A percentile compares a stretch with the other conserved stretches of the same genome.
phyloP scores from a whole-genome alignment of 257 asterid species.

The Nicotiana otophora region DNA sequence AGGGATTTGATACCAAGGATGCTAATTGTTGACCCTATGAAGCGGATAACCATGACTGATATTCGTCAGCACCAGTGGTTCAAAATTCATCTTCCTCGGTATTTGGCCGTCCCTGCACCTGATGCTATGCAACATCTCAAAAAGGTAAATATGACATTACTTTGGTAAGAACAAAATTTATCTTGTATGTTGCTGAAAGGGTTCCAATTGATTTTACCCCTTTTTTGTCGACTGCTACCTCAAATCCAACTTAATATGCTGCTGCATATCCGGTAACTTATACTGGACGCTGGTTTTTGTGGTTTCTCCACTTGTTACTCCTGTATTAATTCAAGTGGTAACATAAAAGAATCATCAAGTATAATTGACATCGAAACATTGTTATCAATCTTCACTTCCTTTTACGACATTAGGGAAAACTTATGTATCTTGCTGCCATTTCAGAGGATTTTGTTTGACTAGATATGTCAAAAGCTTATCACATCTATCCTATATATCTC shows the following conservation, averaged over 20 bases:
- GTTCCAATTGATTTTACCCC: neutral
- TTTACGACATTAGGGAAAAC: neutral
- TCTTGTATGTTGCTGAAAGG: constrained; percentile 3
- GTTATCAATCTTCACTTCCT: neutral
- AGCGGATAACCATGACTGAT: constrained; percentile 67
- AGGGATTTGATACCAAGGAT: constrained; percentile 81
- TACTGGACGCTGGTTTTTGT: neutral
- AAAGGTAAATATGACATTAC: constrained; percentile 31
- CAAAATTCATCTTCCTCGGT: constrained; percentile 74
- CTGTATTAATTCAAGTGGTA: neutral
- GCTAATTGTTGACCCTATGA: constrained; percentile 90
- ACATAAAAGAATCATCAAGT: neutral
- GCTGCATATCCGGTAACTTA: neutral
- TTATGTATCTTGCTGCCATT: neutral
- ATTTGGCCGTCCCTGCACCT: constrained; percentile 82
- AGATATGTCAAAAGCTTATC: neutral
- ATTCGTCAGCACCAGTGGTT: constrained; percentile 93
- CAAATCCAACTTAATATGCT: neutral
- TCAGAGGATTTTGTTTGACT: neutral
- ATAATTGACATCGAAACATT: neutral
- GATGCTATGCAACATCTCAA: constrained; percentile 66
- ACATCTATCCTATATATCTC: neutral
- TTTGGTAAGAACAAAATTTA: neutral
- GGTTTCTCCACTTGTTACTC: neutral
- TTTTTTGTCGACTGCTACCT: neutral